Base-by-base conservation (phyloP, 257 asterid species). In the Lantana camara region DNA sequence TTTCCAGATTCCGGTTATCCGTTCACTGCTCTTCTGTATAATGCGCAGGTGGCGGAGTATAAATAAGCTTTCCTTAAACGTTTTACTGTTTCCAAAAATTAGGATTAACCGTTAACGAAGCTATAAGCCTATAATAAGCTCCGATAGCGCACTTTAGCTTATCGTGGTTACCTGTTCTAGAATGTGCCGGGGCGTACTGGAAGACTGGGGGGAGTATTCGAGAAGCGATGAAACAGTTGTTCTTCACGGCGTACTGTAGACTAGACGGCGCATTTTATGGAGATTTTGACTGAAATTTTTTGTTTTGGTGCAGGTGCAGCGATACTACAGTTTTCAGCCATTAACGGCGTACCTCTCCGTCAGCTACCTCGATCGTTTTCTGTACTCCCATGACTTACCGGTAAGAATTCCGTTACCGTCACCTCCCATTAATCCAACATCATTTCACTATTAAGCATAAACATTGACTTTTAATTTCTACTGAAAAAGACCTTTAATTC, bases 341-440 rank as follows among this genome's bases (percentile, higher is more conserved):
- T 61, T 87, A 65, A 93, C 99, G 86, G 94, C 88, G 79, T 93
- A 77, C 80, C 96, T 93, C 69, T 70, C 99, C 76, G 91, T 90
- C 72, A 87, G 58, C 71, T 93, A 93, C 78, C 69, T 93, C 0
- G 99, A 93, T 66, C 96, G 99, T 58, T 88, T 93, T 72, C 87
- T 93, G 4, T 60, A 70, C 83, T 69, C 87, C 51, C 91, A 88
- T 73, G 82, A 75, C 48, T 67, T 87, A 70, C 96, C 97, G 88
- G 97, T 90, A 87, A 77, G 75, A 52, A 57, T 47, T 37, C 68
- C 66, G 69, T 80, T 47, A 74, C 81, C 62, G 58, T 75, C 69
- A 58, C 45, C 9, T 40, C 9, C 40, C 40, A 24, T 38, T 22
- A 30, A 60, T 41, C 60, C 48, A 51, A 52, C 16, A 15, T 46